A percentile compares a stretch with the other conserved stretches of the same genome.
Conservation (phyloP, 116 monocot species). For the Iris pallida region DNA sequence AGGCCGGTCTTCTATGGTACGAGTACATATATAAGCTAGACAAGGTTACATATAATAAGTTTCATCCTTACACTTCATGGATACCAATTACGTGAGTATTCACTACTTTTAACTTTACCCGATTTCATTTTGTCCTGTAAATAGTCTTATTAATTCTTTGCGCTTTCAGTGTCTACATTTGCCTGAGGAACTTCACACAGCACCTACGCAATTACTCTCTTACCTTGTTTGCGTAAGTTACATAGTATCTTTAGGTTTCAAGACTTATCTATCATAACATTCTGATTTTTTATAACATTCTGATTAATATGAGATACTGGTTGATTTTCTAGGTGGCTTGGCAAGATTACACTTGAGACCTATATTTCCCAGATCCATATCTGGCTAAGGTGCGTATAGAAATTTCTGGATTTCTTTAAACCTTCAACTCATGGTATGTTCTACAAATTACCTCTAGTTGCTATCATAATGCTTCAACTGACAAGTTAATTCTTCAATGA, state of each 20-base stretch:
- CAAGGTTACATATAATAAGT: conserved; percentile 76
- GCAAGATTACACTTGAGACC: conserved; percentile 90
- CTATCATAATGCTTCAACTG: too few relatives aligned
- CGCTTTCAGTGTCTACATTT: conserved; percentile 69
- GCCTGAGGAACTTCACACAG: conserved; percentile 80
- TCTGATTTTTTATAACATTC: not conserved
- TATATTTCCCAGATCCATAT: conserved; percentile 97
- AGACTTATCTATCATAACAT: not conserved
- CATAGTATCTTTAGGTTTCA: not conserved
- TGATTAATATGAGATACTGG: not conserved
- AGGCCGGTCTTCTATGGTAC: conserved; percentile 89
- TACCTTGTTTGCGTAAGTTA: conserved; percentile 38
- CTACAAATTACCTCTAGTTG: too few relatives aligned
- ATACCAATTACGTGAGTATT: conserved; percentile 82
- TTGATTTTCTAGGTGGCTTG: conserved; percentile 66
- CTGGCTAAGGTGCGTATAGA: conserved; percentile 64
- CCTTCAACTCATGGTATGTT: too few relatives aligned
- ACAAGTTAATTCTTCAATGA: too few relatives aligned
- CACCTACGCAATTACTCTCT: conserved; percentile 48
- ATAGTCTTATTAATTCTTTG: not conserved
- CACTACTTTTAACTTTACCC: not conserved
- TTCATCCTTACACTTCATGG: conserved; percentile 95
- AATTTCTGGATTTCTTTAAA: not conserved
- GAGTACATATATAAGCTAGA: conserved; percentile 93
- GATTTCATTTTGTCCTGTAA: not conserved